Evolutionary conservation across 2,329 filamentous ascomycete species (phyloP), one percentile per base, ranked within the genome.

Genomic region (Fusarium oxysporum): DNA sequence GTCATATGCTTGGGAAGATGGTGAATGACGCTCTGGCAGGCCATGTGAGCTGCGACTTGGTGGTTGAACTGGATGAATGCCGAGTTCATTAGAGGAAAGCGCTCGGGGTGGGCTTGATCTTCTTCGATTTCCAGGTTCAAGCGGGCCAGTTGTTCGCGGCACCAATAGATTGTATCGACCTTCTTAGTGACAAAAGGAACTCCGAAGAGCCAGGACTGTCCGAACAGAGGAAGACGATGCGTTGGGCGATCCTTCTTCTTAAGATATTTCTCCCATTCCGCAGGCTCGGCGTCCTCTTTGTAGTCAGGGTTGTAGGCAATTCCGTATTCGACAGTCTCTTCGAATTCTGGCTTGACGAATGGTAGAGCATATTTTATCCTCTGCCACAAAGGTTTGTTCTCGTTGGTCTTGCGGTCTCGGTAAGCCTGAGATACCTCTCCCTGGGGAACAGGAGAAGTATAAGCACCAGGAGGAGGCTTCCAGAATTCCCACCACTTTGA

Each of bases 1-100:
- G 94, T 89, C 96, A 99, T 99, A 50, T 97, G 93, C 76, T 93
- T 93, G 2, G 96, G 96, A 2, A 97, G 82, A 77, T 99, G 96
- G 80, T 98, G 95, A 43, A 93, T 95, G 50, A 97, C 88, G 53
- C 94, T 91, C 80, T 99, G 96, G 80, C 95, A 98, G 65, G 96
- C 96, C 96, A 99, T 98, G 78, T 99, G 96, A 0, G 96, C 96
- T 10, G 96, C 95, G 4, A 98, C 93, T 80, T 99, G 96, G 79
- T 98, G 93, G 78, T 99, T 97, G 87, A 99, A 99, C 80, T 99
- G 96, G 69, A 99, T 95, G 76, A 99, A 99, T n/a, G n/a, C n/a
- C n/a, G n/a, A n/a, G n/a, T n/a, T n/a, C n/a, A n/a, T n/a, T n/a
- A n/a, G n/a, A n/a, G n/a, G n/a, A n/a, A n/a, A n/a, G n/a, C n/a